Evolutionary conservation across 2,329 filamentous ascomycete genomes (phyloP).

Genomic region (Ceratocystis colombiana): DNA sequence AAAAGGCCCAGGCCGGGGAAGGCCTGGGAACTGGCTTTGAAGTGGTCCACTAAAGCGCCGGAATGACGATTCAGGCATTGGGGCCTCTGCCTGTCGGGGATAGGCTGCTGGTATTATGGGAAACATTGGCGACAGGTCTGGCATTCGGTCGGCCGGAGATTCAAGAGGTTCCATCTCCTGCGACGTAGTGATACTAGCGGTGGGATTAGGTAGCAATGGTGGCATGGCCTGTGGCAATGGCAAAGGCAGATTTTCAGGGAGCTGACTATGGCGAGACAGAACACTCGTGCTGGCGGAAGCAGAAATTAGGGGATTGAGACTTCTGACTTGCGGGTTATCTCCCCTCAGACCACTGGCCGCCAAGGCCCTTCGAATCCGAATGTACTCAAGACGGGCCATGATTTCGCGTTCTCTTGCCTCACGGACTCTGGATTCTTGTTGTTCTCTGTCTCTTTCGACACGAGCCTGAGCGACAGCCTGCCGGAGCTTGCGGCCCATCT

Average conservation of each 20-base stretch:
- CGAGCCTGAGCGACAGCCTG: slow-evolving; percentile 1
- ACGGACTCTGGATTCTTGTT: not conserved
- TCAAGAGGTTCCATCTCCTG: not conserved
- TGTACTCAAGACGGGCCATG: not conserved
- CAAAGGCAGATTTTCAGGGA: not conserved
- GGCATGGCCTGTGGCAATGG: not conserved
- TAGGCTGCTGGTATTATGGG: slow-evolving; percentile 3
- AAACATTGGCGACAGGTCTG: not conserved
- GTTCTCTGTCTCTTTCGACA: not conserved
- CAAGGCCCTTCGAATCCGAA: not conserved
- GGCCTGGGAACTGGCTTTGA: not conserved
- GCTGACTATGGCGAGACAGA: not conserved
- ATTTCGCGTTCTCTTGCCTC: not conserved
- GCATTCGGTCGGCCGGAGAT: not conserved
- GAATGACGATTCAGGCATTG: not conserved
- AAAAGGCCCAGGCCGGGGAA: not conserved
- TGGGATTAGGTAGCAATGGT: not conserved
- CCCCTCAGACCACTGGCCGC: not conserved
- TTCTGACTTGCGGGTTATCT: not conserved
- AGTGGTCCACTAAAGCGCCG: not conserved
- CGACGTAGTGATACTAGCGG: not conserved
- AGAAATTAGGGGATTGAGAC: not conserved
- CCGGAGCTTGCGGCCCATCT: slow-evolving; percentile 8
- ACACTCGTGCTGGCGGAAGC: not conserved
- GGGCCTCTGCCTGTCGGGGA: not conserved